Evolutionary conservation across 768 basidiomycete genomes (phyloP), one percentile per base, ranked within the genome.

Genomic region (Tulasnella sp.): DNA sequence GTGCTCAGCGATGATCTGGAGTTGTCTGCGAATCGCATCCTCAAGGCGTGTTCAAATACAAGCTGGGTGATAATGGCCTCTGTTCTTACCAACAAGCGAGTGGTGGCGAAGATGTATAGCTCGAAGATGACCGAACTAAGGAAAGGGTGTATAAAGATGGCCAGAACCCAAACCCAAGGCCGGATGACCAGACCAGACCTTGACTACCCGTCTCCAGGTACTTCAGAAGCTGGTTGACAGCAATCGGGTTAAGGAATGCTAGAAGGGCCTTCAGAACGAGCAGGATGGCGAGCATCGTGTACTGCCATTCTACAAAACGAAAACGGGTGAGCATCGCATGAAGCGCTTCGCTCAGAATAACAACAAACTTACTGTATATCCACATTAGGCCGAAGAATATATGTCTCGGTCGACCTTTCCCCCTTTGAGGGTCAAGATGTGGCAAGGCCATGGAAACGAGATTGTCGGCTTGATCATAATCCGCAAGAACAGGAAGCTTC

Each of bases 21-120:
- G 41, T 77, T 78, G n/a, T 80, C 75, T 56, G 77, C 79, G 70
- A 83, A 73, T 30, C 84, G 76, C 43, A 87, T 79, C 29, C 81
- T 76, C 5, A 90, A 74, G 17, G 90, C 85, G 65, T 90, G 88
- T 43, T 87, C 87, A 72, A 92, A 93, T 66, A 92, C 82, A 5
- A 92, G 72, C 64, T 79, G 77, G 29, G 78, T 78, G 64, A 79
- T 62, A 62, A 84, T 69, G 27, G 71, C 75, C 65, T 85, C 80
- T 3, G 70, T 64, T 2, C 76, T 78, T 9, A 80, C 76, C 22
- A 77, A 63, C 7, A 71, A 69, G 3, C 79, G 70, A 0, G 77
- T 81, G 4, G 68, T 63, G 25, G 75, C 67, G 65, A 72, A 80
- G 38, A 76, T 70, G 63, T 83, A 85, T 69, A 74, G 75, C 63